Evolutionary conservation across 371 early-diverging fungal genomes (phyloP), one percentile per base, ranked within the genome.

Genomic region (Mucor circinelloides): DNA sequence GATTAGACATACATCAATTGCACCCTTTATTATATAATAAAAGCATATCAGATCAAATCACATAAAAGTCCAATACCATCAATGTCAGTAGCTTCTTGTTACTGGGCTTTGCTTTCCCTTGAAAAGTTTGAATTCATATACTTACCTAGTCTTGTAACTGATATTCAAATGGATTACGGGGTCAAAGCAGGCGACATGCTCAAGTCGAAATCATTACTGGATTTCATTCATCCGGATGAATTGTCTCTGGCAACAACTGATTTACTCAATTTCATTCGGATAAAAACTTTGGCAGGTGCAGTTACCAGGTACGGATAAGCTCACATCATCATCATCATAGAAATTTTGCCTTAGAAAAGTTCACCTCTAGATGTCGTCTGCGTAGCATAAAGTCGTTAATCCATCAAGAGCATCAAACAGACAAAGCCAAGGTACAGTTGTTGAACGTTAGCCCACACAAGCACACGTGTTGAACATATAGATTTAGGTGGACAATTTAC

Each of bases 161-260:
- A 71, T n/a, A 38, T 31, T 32, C 19, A 52, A 31, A 59, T 64
- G 12, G 38, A 28, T 6, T 68, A 69, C 27, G 72, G 68, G n/a
- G 72, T 70, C 25, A 70, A 77, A 25, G 70, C 78, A 17, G 67
- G 71, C 40, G 77, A 81, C 23, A 71, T 76, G 42, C 62, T 86
- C 34, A 62, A 84, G 1, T 71, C 79, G n/a, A 69, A 75, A 34
- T 83, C 85, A 7, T 69, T 89, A 59, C 78, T 86, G 30, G 82
- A 86, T 25, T 83, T 85, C 56, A 81, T 89, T 60, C 89, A 87
- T 67, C 87, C 86, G n/a, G 83, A 86, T 36, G 89, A 89, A 62
- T 66, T 71, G 10, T 74, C 76, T 36, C 64, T 81, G 19, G 89
- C 89, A 2, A 72, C 74, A 50, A 71, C 69, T 25, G 89, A 89